Conservation (phyloP, 805 yeast species). For the Kazachstania taianensis region DNA sequence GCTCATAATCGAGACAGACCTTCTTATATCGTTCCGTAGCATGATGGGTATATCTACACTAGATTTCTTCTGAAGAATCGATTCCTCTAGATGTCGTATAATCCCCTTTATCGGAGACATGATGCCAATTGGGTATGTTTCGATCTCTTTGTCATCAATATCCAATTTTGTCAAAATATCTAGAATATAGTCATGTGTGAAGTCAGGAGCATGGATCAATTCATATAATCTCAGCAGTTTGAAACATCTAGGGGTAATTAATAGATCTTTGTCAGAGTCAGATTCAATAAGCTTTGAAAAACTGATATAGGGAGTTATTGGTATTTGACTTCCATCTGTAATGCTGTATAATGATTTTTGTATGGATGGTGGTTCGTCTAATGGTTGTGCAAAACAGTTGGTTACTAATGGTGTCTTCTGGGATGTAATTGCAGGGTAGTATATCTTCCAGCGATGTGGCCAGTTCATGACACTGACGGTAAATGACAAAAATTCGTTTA, state of each 20-base stretch:
- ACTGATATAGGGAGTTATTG: constrained; percentile 42
- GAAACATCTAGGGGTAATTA: constrained; percentile 58
- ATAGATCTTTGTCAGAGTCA: constrained; percentile 40
- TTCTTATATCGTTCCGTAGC: constrained; percentile 55
- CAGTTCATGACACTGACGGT: constrained; percentile 63
- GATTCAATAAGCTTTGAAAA: constrained; percentile 63
- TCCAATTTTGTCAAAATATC: constrained; percentile 51
- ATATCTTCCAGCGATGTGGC: constrained; percentile 53
- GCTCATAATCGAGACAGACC: constrained; percentile 6
- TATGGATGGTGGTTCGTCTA: constrained; percentile 28
- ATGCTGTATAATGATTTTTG: constrained; percentile 36
- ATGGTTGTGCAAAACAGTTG: constrained; percentile 19
- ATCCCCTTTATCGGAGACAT: constrained; percentile 57
- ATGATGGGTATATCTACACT: constrained; percentile 42
- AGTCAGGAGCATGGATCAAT: constrained; percentile 44
- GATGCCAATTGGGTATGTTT: constrained; percentile 67
- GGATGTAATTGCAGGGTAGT: constrained; percentile 31
- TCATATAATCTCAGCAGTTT: constrained; percentile 53
- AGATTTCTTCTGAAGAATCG: constrained; percentile 40
- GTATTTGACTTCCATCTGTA: constrained; percentile 19
- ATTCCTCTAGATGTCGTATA: constrained; percentile 42
- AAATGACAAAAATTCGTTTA: constrained; percentile 52
- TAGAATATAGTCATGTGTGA: constrained; percentile 44
- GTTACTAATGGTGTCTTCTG: background rate
- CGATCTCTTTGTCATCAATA: constrained; percentile 42